Percentiles rank a stretch among this genome's conserved stretches.
These are phyloP conservation scores for Chalaropsis thielavioides DNA, from an alignment of 2,329 filamentous ascomycete species.

Conservation along the genomic window DNA sequence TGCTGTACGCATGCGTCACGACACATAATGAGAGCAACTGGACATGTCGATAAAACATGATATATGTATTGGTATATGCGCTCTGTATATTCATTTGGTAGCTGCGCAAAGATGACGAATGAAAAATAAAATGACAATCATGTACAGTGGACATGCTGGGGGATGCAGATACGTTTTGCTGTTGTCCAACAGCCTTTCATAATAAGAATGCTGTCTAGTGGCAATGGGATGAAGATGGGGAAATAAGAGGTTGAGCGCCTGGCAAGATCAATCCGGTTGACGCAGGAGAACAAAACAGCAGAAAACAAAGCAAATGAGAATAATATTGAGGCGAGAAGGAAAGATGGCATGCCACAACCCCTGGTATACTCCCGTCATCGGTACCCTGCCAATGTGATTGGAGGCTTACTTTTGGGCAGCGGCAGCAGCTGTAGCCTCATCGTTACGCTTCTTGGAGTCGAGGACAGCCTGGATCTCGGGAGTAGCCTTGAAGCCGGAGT, in stretches of 20 bases:
- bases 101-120: not conserved
- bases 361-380: not conserved
- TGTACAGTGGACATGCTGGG: not conserved
- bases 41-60: not conserved
- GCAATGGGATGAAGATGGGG: not conserved
- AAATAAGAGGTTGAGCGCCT: not conserved
- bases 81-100: not conserved
- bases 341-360: not conserved
- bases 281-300: not conserved
- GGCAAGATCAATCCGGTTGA: not conserved
- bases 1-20: not conserved
- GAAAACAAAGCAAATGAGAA: not conserved
- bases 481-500: conserved; percentile 62
- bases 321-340: not conserved
- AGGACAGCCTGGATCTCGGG: conserved; percentile 43
- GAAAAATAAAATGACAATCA: not conserved
- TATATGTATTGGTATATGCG: not conserved
- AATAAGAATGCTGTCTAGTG: not conserved
- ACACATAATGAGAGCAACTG: not conserved
- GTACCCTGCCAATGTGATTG: not conserved
- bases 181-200: not conserved
- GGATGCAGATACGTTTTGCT: not conserved
- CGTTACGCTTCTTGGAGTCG: conserved; percentile 37
- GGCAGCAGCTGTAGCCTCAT: conserved; percentile 20
- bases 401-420: conserved; percentile 14